Conservation (phyloP, 306 rosid species). For the Citrullus colocynthis region DNA sequence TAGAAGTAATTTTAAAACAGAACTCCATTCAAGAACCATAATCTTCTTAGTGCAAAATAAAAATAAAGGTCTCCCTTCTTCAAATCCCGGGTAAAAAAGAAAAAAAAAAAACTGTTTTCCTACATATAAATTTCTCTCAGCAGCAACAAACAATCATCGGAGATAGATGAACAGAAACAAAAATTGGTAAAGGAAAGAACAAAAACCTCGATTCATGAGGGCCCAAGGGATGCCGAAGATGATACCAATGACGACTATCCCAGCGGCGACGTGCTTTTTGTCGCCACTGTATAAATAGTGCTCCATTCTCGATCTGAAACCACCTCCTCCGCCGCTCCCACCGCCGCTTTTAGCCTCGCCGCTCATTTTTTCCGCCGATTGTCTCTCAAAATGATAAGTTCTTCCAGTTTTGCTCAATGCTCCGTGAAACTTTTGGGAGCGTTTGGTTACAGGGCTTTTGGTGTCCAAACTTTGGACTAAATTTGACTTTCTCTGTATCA, state of each 20-base stretch:
- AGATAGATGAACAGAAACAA: background rate
- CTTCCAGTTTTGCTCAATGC: background rate
- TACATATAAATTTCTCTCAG: background rate
- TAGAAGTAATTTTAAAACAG: background rate
- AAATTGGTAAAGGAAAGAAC: background rate
- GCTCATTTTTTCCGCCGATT: constrained; percentile 28
- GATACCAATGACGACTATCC: constrained; percentile 51
- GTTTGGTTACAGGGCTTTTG: background rate
- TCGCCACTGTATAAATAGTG: constrained; percentile 70
- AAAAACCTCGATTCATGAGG: constrained; percentile 55
- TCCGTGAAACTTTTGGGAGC: background rate
- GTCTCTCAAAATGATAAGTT: background rate
- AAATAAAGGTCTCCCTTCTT: background rate
- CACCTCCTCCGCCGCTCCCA: constrained; percentile 18
- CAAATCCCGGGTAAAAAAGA: background rate
- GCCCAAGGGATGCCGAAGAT: constrained; percentile 65
- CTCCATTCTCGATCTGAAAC: constrained; percentile 51
- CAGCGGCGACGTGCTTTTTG: constrained; percentile 67
- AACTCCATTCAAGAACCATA: background rate
- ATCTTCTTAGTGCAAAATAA: background rate
- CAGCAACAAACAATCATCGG: background rate
- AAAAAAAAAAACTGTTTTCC: background rate
- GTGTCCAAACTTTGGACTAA: background rate
- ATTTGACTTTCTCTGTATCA: background rate
- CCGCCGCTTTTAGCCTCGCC: constrained; percentile 30